Base-by-base conservation (phyloP, 345 rosid species). In the Dipteronia dyeriana region DNA sequence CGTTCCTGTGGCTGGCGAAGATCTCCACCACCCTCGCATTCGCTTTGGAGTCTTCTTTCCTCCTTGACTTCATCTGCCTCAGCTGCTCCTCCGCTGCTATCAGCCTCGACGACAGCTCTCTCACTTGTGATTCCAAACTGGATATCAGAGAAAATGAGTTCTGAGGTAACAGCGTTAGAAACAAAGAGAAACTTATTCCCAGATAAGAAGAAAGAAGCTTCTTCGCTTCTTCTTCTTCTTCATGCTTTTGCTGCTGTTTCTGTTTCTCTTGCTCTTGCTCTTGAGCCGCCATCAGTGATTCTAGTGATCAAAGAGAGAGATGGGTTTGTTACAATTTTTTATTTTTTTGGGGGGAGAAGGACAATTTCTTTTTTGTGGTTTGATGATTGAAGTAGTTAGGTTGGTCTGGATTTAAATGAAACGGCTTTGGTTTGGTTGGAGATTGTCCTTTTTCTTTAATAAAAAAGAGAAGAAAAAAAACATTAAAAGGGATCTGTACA, bases 11-110 rank as follows among this genome's bases (percentile, higher is more conserved):
- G 77, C 89, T 88, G 39, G 98, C 94, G 76, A 95, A 95, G 91
- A 95, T 95, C 82, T 95, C 98, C 8, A 95, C 98, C 12, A 95
- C 98, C 38, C 97, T 87, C 57, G 97, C 97, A 73, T 95, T 95
- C 3, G 98, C 98, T 76, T 95, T 95, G 6, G 97, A 92, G 78
- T 95, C 98, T 79, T 95, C 98, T 78, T 92, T 91, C 82, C 98
- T 86, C 73, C 97, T 81, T 0, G 90, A 91, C 67, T 89, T 90
- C 98, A 95, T 92, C 75, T 85, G 97, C 79, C 85, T 87, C 47
- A 92, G 85, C 88, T 92, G 97, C n/a, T 92, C 98, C 71, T 95
- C 98, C 56, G 97, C 92, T 20, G 87, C 39, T 12, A 75, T 59
- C 8, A 94, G 85, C 51, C 92, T 84, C 1, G 84, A 61, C 20